Evolutionary conservation across 495 filamentous ascomycete species (phyloP).

Genomic region (Podospora fimiseda): DNA sequence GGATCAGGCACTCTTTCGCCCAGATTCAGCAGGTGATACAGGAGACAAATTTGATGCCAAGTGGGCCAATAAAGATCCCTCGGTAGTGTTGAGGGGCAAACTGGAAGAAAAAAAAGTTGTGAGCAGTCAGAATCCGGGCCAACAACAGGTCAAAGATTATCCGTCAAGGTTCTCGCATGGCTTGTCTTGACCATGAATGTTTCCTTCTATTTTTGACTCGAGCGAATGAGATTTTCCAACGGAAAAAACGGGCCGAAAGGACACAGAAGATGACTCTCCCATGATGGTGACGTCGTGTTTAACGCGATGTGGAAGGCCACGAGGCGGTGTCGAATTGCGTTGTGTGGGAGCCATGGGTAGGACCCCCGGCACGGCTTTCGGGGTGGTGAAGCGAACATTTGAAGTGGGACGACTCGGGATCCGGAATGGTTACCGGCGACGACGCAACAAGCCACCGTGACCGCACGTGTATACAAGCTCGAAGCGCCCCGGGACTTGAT

Average conservation of each 20-base stretch:
- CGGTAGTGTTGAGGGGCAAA: background rate
- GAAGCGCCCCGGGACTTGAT: background rate
- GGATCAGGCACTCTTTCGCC: slow-evolving; percentile 9
- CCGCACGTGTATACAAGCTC: background rate
- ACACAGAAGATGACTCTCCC: background rate
- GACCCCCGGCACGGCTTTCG: background rate
- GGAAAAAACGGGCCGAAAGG: background rate
- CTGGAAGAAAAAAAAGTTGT: background rate
- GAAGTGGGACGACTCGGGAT: background rate
- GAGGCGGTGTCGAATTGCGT: background rate
- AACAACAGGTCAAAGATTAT: background rate
- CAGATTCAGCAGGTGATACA: slow-evolving; percentile 21
- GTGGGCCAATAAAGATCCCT: background rate
- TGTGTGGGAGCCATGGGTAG: background rate
- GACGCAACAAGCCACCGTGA: background rate
- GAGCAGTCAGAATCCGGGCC: background rate
- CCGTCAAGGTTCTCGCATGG: background rate
- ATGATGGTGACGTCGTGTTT: background rate
- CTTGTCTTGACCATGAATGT: background rate
- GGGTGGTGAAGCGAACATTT: too few species aligned
- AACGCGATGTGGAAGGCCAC: slow-evolving; percentile 12
- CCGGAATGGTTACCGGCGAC: background rate
- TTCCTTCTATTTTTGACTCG: background rate
- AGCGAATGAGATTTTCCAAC: background rate
- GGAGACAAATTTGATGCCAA: slow-evolving; percentile 7